Conservation (phyloP, 257 asterid genomes). For the Solanum peruvianum region DNA sequence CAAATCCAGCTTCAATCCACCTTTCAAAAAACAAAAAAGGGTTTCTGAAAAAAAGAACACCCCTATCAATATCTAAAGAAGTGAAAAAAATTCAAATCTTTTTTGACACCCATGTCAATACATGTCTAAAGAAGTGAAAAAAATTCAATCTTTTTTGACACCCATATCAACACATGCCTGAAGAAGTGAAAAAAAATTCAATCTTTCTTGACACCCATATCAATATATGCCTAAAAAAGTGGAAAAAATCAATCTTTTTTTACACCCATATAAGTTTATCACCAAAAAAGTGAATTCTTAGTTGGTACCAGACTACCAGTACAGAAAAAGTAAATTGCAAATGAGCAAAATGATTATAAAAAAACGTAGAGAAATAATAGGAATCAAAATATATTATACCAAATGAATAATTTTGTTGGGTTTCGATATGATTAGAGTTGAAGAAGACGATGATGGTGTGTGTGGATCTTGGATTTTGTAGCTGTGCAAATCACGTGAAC, state of each 20-base stretch:
- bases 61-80: not conserved
- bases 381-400: not conserved
- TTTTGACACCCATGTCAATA: not conserved
- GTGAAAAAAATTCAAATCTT: conserved; percentile 15
- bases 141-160: not conserved
- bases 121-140: not conserved
- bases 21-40: conserved; percentile 3
- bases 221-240: not conserved
- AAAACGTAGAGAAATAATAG: not conserved
- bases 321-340: not conserved
- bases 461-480: conserved; percentile 25
- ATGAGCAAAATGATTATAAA: not conserved
- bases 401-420: not conserved
- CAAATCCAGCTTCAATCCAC: not conserved
- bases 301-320: not conserved
- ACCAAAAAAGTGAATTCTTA: not conserved
- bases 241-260: not conserved
- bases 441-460: conserved; percentile 1
- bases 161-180: not conserved
- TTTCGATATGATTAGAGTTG: not conserved
- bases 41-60: not conserved
- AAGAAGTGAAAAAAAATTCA: not conserved
- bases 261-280: not conserved
- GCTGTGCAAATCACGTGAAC: conserved; percentile 20
- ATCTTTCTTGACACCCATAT: not conserved